A percentile compares a stretch with the other conserved stretches of the same genome.
These are phyloP conservation scores for Aspergillus neoniger DNA, from an alignment of 2,329 filamentous ascomycete genomes.

Conservation along the genomic window DNA sequence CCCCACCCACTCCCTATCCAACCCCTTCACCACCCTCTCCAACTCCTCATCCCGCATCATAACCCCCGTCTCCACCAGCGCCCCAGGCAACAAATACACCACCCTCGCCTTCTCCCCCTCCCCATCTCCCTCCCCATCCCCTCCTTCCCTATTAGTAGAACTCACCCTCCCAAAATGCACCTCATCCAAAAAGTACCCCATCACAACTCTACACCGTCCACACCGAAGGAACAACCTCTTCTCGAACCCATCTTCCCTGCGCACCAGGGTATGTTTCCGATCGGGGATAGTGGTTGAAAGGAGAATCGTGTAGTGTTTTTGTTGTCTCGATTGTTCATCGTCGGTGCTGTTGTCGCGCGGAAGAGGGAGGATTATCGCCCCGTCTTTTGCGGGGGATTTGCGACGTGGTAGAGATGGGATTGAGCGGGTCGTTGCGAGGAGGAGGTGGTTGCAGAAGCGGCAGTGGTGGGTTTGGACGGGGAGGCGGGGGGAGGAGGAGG, in stretches of 20 bases:
- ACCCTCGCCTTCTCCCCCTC: slow-evolving; percentile 44
- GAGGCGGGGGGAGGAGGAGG: slow-evolving; percentile 15
- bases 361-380: slow-evolving; percentile 58
- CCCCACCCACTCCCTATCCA: slow-evolving; percentile 39
- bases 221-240: slow-evolving; percentile 63
- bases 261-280: slow-evolving; percentile 53
- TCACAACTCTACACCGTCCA: slow-evolving; percentile 59
- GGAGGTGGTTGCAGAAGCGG: slow-evolving; percentile 63
- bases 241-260: slow-evolving; percentile 66
- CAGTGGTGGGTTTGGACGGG: slow-evolving; percentile 60
- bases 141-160: slow-evolving; percentile 2
- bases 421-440: slow-evolving; percentile 60
- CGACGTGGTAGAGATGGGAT: slow-evolving; percentile 58
- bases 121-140: slow-evolving; percentile 14
- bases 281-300: slow-evolving; percentile 54
- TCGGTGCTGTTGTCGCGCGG: not conserved
- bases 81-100: slow-evolving; percentile 63
- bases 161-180: slow-evolving; percentile 44
- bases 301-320: slow-evolving; percentile 51
- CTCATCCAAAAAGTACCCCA: slow-evolving; percentile 64
- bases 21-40: slow-evolving; percentile 33
- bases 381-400: slow-evolving; percentile 52
- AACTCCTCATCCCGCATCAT: slow-evolving; percentile 49
- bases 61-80: slow-evolving; percentile 59
- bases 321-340: slow-evolving; percentile 18